phyloP scores from a whole-genome alignment of 2,329 filamentous ascomycete genomes.

The Lasiodiplodia sp. region DNA sequence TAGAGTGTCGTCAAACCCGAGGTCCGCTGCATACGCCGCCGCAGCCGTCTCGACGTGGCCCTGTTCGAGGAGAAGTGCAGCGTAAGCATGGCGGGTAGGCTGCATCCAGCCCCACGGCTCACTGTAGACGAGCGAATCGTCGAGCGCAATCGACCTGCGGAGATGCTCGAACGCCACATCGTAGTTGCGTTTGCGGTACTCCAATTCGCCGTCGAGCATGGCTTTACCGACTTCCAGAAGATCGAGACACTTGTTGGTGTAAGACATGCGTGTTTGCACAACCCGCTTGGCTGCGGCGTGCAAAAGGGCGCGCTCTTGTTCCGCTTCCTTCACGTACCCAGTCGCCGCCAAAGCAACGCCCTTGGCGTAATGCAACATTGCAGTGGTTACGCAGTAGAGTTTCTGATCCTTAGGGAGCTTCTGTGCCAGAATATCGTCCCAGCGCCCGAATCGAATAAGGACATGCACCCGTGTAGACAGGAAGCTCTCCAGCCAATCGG shows the following conservation, averaged over 20 bases:
- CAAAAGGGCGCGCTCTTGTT: conserved; percentile 61
- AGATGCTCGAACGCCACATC: conserved; percentile 67
- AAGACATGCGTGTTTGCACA: conserved; percentile 67
- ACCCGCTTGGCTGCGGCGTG: conserved; percentile 59
- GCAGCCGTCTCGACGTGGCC: conserved; percentile 52
- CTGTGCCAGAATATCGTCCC: conserved; percentile 69
- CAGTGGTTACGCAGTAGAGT: conserved; percentile 74
- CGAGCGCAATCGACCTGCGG: conserved; percentile 62
- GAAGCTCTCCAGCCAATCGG: conserved; percentile 79
- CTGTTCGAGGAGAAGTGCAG: conserved; percentile 73
- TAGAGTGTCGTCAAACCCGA: conserved; percentile 57
- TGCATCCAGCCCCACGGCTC: conserved; percentile 84
- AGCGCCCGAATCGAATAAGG: conserved; percentile 75
- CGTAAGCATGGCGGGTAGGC: conserved; percentile 73
- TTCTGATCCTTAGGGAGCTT: conserved; percentile 63
- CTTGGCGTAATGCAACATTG: conserved; percentile 72
- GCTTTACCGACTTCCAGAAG: conserved; percentile 66
- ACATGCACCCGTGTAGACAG: conserved; percentile 72
- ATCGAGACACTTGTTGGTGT: conserved; percentile 70
- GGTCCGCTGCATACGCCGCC: conserved; percentile 48
- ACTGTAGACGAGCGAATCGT: conserved; percentile 71
- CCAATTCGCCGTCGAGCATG: conserved; percentile 77
- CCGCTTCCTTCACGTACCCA: conserved; percentile 58
- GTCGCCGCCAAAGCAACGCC: conserved; percentile 69
- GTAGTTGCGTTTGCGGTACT: conserved; percentile 69